Evolutionary conservation across 257 asterid genomes (phyloP), one percentile per base, ranked within the genome.

Genomic region (Nicotiana obtusifolia): DNA sequence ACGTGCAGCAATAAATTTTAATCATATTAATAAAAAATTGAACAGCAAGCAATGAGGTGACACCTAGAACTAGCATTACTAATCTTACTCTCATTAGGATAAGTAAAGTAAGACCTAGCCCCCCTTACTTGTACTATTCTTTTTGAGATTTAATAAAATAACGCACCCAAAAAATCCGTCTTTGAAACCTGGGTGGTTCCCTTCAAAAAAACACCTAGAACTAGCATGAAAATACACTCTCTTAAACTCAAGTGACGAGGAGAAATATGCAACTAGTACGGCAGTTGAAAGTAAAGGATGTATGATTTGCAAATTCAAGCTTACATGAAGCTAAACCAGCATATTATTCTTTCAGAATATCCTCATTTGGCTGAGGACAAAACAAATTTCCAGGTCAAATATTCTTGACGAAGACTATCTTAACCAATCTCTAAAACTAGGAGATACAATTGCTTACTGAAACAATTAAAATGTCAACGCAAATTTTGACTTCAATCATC

Each of bases 41-140:
- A 33, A 67, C 13, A 68, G 7, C 78, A 69, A 69, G 33, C n/a
- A 69, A 69, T 41, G 57, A 69, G 59, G 59, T 41, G n/a, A 11
- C 78, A 69, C 78, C 78, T 6, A 69, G n/a, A 69, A 69, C 59
- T 69, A 73, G 78, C 61, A 73, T 14, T 41, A 41, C 10, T 41
- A 41, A 8, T 41, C 47, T 10, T 41, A 41, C 10, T 0, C 2
- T 8, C 47, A 41, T 41, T 7, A 41, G 47, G 2, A 41, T 41
- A 2, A 41, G 2, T 1, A 41, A 41, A 11, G 47, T 7, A 41
- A 41, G 47, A 10, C 13, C 13, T 41, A 41, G 3, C 13, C 13
- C 49, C 49, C 49, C 49, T 41, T 37, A 37, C 10, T 41, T 41
- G 47, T 41, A 41, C 10, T 41, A 41, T 41, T 41, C 8, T 13